A percentile compares a stretch with the other conserved stretches of the same genome.
These are phyloP conservation scores for Cryptosporidium bovis DNA, from an alignment of 169 alveolate genomes.

Conservation along the genomic window DNA sequence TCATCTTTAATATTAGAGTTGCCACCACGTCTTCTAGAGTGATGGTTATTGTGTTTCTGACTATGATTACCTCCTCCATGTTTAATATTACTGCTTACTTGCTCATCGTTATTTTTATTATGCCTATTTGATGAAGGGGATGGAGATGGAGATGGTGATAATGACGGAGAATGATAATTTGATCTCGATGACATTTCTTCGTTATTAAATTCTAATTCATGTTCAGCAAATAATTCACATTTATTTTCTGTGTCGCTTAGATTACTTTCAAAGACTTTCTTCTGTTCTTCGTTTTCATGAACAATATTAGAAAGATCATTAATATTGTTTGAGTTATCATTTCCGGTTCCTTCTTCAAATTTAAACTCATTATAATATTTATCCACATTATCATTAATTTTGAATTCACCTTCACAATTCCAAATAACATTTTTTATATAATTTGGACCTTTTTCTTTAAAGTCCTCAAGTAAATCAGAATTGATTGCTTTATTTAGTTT, in stretches of 20 bases:
- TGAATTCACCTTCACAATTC: constrained; percentile 26
- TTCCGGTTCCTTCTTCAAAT: not conserved
- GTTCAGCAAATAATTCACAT: too few relatives aligned
- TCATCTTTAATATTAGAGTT: too few relatives aligned
- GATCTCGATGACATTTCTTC: not conserved
- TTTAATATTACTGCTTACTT: not conserved
- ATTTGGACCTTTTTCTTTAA: constrained; percentile 8
- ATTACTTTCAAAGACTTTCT: too few relatives aligned
- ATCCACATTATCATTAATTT: not conserved
- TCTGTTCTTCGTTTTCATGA: too few relatives aligned
- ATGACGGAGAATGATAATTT: not conserved
- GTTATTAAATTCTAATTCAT: too few relatives aligned
- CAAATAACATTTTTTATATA: constrained; percentile 29
- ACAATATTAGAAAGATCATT: not conserved
- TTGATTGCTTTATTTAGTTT: constrained; percentile 4
- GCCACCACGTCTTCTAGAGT: too few relatives aligned
- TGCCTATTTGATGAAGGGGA: not conserved
- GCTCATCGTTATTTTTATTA: not conserved
- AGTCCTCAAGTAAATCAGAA: constrained; percentile 59
- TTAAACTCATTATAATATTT: not conserved
- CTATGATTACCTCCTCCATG: not conserved
- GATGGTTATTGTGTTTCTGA: not conserved
- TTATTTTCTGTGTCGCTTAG: too few relatives aligned
- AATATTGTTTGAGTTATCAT: not conserved
- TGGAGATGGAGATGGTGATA: not conserved